Percentiles rank a stretch among this genome's conserved stretches.
These are phyloP conservation scores for Lipomyces orientalis DNA, from an alignment of 805 yeast genomes.

Conservation along the genomic window DNA sequence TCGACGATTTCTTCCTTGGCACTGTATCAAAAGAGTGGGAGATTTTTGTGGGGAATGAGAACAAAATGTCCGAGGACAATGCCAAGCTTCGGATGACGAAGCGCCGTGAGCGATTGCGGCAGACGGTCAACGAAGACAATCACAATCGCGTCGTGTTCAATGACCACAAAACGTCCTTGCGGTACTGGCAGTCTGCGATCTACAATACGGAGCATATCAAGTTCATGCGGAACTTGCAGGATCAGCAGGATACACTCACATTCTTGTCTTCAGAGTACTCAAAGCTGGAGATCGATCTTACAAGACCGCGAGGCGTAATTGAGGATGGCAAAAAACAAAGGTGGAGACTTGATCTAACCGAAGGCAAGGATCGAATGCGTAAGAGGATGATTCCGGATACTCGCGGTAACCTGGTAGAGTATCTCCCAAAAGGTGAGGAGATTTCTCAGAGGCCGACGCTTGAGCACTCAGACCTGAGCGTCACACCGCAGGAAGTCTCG, in stretches of 20 bases:
- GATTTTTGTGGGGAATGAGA: constrained; percentile 30
- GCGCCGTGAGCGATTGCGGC: constrained; percentile 32
- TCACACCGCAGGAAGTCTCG: constrained; percentile 5
- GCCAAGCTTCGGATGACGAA: constrained; percentile 15
- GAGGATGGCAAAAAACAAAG: constrained; percentile 38
- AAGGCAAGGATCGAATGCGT: constrained; percentile 71
- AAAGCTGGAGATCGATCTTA: constrained; percentile 52
- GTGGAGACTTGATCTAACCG: constrained; percentile 69
- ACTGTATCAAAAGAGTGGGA: constrained; percentile 36
- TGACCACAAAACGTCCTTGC: constrained; percentile 33
- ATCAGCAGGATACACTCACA: constrained; percentile 63
- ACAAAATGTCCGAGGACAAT: constrained; percentile 26
- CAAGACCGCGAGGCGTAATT: constrained; percentile 43
- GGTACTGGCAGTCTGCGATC: constrained; percentile 40
- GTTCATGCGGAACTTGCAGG: constrained; percentile 63
- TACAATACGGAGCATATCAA: constrained; percentile 48
- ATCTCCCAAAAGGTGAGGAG: constrained; percentile 47
- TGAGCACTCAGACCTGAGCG: background rate
- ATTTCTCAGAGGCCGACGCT: background rate
- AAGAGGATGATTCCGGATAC: constrained; percentile 63
- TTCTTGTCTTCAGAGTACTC: constrained; percentile 57
- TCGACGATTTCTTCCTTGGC: constrained; percentile 33
- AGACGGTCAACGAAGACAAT: constrained; percentile 20
- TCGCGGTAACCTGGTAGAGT: constrained; percentile 54
- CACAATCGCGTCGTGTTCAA: constrained; percentile 20